phyloP scores from a whole-genome alignment of 495 filamentous ascomycete genomes.

The Acidomyces sp. region DNA sequence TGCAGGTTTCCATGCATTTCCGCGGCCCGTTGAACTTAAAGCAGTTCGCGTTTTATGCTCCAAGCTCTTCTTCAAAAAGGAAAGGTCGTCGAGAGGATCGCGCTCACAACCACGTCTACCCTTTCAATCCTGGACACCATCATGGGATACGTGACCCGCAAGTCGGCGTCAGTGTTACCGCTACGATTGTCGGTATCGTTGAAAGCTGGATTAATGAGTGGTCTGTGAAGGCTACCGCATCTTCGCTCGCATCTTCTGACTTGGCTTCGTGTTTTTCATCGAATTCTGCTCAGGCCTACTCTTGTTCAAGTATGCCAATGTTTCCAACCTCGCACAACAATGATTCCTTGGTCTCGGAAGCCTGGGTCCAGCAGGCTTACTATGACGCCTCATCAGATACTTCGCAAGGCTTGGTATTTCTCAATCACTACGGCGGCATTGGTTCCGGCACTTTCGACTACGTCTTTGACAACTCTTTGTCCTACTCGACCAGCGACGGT shows the following conservation, averaged over 20 bases:
- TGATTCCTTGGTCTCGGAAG: constrained; percentile 31
- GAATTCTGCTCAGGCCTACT: constrained; percentile 1
- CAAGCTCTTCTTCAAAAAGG: constrained; percentile 26
- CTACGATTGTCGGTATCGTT: constrained; percentile 49
- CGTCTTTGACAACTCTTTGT: constrained; percentile 49
- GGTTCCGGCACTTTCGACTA: constrained; percentile 46
- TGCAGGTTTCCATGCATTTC: constrained; percentile 54
- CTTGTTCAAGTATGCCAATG: constrained; percentile 40
- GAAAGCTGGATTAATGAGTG: constrained; percentile 53
- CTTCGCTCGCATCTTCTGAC: not conserved
- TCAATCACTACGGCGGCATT: constrained; percentile 49
- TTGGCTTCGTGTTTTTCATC: not conserved
- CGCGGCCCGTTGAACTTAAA: constrained; percentile 52
- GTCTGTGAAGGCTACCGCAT: constrained; percentile 15
- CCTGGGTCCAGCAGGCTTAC: constrained; percentile 39
- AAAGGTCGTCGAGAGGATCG: constrained; percentile 5
- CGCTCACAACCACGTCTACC: constrained; percentile 11
- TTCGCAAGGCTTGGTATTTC: constrained; percentile 47
- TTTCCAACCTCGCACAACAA: constrained; percentile 53
- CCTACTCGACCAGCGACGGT: constrained; percentile 43
- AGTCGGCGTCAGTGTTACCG: constrained; percentile 35
- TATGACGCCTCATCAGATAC: constrained; percentile 39
- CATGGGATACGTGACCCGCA: constrained; percentile 19
- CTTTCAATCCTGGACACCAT: constrained; percentile 27
- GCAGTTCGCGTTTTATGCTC: constrained; percentile 50